A percentile compares a stretch with the other conserved stretches of the same genome.
Evolutionary conservation across 148 eudicot species (phyloP).

Genomic region (Heliamphora exappendiculata): DNA sequence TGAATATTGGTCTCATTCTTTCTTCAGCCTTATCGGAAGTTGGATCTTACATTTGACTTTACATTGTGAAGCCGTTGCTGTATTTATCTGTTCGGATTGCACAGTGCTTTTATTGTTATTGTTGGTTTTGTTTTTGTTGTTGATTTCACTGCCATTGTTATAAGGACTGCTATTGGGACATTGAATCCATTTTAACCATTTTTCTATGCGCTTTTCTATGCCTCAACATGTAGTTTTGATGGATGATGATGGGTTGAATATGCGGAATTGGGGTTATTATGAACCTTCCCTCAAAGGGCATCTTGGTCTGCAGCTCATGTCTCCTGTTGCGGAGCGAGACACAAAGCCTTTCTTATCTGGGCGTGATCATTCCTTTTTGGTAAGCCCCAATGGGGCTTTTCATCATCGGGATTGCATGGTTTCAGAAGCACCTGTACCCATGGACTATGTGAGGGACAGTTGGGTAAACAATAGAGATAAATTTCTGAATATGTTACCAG

Average conservation of each 20-base stretch:
- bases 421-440: constrained; percentile 32
- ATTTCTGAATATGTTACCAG: constrained; percentile 32
- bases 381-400: constrained; percentile 23
- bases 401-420: constrained; percentile 31
- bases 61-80: not conserved
- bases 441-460: constrained; percentile 35
- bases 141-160: not conserved
- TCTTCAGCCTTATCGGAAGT: not conserved
- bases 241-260: constrained; percentile 47
- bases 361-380: constrained; percentile 24
- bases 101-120: not conserved
- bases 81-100: not conserved
- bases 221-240: constrained; percentile 31
- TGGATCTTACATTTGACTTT: not conserved
- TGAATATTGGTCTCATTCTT: not conserved
- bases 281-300: constrained; percentile 37
- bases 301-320: constrained; percentile 43
- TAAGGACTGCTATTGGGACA: not conserved
- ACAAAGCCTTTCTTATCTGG: constrained; percentile 26
- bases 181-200: not conserved
- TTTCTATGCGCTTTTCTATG: constrained; percentile 10
- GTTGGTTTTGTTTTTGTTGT: not conserved
- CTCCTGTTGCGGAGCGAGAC: constrained; percentile 34
- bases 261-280: constrained; percentile 52
- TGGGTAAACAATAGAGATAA: constrained; percentile 40